These are phyloP conservation scores for Aspergillus pseudoglaucus DNA, from an alignment of 2,329 filamentous ascomycete genomes.

Conservation along the genomic window DNA sequence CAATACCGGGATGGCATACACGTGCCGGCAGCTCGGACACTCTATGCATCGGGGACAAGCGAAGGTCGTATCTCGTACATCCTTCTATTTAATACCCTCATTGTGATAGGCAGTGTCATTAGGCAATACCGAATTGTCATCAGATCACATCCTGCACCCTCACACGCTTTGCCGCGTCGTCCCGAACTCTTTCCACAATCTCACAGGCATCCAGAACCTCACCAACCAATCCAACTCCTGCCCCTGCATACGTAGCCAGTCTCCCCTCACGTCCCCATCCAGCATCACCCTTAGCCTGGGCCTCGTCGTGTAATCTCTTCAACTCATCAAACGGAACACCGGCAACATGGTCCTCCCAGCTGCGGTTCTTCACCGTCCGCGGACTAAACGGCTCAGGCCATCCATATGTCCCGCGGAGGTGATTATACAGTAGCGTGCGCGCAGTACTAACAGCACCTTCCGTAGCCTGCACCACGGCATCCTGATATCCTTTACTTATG, in stretches of 20 bases:
- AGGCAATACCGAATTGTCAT: neutral
- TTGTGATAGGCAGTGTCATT: neutral
- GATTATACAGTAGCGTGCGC: conserved; percentile 49
- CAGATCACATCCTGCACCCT: neutral
- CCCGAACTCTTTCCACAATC: conserved; percentile 31
- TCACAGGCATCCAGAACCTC: conserved; percentile 32
- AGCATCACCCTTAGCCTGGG: conserved; percentile 33
- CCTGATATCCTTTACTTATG: conserved; percentile 47
- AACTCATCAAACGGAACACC: conserved; percentile 43
- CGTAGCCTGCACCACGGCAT: conserved; percentile 44
- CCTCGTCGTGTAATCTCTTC: conserved; percentile 38
- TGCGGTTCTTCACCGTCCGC: conserved; percentile 32
- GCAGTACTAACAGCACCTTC: conserved; percentile 50
- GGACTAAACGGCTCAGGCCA: conserved; percentile 58
- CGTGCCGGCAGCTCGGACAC: neutral
- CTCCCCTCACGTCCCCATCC: conserved; percentile 46
- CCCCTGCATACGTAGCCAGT: conserved; percentile 47
- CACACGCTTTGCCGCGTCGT: conserved; percentile 1
- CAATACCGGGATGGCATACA: neutral
- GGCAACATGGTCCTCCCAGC: conserved; percentile 19
- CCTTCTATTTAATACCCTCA: neutral
- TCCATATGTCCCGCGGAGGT: conserved; percentile 49
- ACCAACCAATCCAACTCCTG: conserved; percentile 41
- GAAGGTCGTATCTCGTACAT: neutral
- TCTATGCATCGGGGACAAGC: neutral